These are phyloP conservation scores for Cercospora sesami DNA, from an alignment of 2,329 filamentous ascomycete genomes.

Conservation along the genomic window DNA sequence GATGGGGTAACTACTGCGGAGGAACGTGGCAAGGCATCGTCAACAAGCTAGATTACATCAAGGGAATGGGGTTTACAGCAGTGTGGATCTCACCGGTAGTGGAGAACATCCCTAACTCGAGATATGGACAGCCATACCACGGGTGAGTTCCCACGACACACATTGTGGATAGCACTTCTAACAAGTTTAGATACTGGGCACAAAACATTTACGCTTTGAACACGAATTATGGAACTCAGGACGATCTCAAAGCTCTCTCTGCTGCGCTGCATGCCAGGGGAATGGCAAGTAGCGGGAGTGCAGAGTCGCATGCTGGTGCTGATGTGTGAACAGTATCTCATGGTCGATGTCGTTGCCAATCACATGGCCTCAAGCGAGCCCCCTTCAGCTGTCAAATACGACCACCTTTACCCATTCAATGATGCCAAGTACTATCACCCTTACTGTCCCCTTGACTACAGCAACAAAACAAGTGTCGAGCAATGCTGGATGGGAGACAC, in stretches of 20 bases:
- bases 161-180: neutral
- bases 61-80: constrained; percentile 52
- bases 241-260: constrained; percentile 48
- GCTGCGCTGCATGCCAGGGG: constrained; percentile 47
- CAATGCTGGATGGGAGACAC: constrained; percentile 57
- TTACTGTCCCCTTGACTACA: constrained; percentile 57
- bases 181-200: constrained; percentile 23
- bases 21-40: constrained; percentile 51
- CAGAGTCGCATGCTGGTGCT: neutral
- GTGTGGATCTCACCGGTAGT: constrained; percentile 45
- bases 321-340: constrained; percentile 37
- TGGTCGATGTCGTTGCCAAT: constrained; percentile 53
- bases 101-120: constrained; percentile 42
- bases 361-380: constrained; percentile 42
- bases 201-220: constrained; percentile 40
- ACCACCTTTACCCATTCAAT: constrained; percentile 44
- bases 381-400: constrained; percentile 35
- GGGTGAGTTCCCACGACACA: constrained; percentile 24
- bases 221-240: constrained; percentile 47
- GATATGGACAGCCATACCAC: constrained; percentile 48
- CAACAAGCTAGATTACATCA: constrained; percentile 51
- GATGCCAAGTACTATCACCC: constrained; percentile 50
- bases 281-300: constrained; percentile 38
- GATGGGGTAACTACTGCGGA: constrained; percentile 47
- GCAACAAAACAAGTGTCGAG: constrained; percentile 42